Percentiles rank a stretch among this genome's conserved stretches.
Evolutionary conservation across 352 stramenopile species (phyloP).

Genomic region (Phytophthora tubulina): DNA sequence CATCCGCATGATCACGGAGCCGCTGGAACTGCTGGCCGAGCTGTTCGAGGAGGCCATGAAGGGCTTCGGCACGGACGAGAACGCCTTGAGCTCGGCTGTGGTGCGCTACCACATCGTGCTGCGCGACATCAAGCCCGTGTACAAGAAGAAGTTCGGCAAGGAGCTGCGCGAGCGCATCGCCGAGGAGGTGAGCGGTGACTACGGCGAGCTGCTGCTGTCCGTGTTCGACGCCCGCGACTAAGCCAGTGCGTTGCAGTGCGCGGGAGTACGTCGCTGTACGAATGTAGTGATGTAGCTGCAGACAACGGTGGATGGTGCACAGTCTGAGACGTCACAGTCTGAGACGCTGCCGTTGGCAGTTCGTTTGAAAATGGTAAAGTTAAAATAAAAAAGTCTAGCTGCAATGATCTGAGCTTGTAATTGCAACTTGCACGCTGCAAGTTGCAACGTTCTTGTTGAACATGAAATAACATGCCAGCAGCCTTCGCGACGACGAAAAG

Average conservation of each 20-base stretch:
- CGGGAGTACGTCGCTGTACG: not conserved
- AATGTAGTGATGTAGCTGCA: slow-evolving; percentile 1
- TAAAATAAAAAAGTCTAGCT: slow-evolving; percentile 12
- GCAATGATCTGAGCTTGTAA: not conserved
- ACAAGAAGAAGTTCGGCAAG: slow-evolving; percentile 86
- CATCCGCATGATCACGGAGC: slow-evolving; percentile 71
- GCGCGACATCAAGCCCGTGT: slow-evolving; percentile 82
- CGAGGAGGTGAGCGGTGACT: slow-evolving; percentile 79
- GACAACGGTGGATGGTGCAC: not conserved
- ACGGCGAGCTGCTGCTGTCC: slow-evolving; percentile 69
- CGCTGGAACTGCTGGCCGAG: slow-evolving; percentile 68
- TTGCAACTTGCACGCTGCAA: too few relatives aligned
- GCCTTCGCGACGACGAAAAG: too few relatives aligned
- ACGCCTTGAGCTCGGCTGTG: slow-evolving; percentile 65
- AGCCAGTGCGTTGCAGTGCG: slow-evolving; percentile 4
- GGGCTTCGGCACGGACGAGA: slow-evolving; percentile 77
- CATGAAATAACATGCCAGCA: too few relatives aligned
- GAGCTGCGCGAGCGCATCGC: slow-evolving; percentile 86
- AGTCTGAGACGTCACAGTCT: too few relatives aligned
- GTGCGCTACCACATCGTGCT: slow-evolving; percentile 88
- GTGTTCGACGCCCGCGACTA: slow-evolving; percentile 67
- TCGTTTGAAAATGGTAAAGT: slow-evolving; percentile 2
- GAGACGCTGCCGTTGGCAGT: not conserved
- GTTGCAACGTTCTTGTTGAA: too few relatives aligned
- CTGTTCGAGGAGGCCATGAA: slow-evolving; percentile 80